Conservation (phyloP, 495 filamentous ascomycete genomes). For the Aspergillus incahuasiensis region DNA sequence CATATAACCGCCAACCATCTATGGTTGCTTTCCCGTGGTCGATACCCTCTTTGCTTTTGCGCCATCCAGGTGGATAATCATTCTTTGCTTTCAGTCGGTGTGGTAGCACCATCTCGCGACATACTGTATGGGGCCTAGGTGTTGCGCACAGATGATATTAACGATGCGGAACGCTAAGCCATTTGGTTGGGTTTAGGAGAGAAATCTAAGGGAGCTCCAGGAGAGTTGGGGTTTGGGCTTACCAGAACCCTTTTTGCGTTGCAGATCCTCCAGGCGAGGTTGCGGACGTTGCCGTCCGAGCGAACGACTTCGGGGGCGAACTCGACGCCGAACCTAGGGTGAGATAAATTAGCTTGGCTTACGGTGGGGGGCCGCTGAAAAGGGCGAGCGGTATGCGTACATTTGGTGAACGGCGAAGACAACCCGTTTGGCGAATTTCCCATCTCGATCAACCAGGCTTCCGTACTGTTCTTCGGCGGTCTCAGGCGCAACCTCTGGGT, state of each 20-base stretch:
- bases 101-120: slow-evolving; percentile 39
- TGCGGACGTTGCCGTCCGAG: slow-evolving; percentile 86
- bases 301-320: slow-evolving; percentile 89
- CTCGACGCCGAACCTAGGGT: slow-evolving; percentile 81
- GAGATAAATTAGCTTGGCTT: too few relatives aligned
- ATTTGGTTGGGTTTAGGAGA: background rate
- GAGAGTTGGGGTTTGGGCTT: slow-evolving; percentile 9
- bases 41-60: background rate
- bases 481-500: slow-evolving; percentile 85
- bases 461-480: slow-evolving; percentile 80
- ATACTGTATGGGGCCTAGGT: slow-evolving; percentile 46
- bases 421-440: slow-evolving; percentile 81
- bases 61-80: too few relatives aligned
- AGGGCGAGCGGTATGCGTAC: slow-evolving; percentile 34
- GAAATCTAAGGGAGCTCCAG: background rate
- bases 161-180: background rate
- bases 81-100: slow-evolving; percentile 33
- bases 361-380: too few relatives aligned
- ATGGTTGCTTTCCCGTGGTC: background rate
- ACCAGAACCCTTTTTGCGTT: slow-evolving; percentile 94
- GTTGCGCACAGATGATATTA: slow-evolving; percentile 4
- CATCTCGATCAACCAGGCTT: slow-evolving; percentile 71
- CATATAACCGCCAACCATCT: background rate
- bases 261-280: slow-evolving; percentile 91
- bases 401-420: slow-evolving; percentile 94